These are phyloP conservation scores for Agrocybe praecox DNA, from an alignment of 768 basidiomycete genomes.

Conservation along the genomic window DNA sequence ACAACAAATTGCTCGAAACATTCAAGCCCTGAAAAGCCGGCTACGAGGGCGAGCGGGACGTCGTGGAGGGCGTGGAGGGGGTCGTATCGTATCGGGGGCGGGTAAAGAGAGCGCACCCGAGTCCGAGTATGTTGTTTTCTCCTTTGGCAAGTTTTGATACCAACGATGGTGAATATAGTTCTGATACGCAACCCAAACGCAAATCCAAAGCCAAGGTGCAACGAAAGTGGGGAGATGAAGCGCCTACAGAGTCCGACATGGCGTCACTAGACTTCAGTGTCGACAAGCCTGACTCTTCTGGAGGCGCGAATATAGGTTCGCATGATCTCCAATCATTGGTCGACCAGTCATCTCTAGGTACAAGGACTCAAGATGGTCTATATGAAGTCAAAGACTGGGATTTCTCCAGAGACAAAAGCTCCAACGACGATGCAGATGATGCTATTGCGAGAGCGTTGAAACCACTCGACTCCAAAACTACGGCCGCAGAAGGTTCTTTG, in stretches of 20 bases:
- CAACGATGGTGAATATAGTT: slow-evolving; percentile 34
- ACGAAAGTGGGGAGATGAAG: slow-evolving; percentile 91
- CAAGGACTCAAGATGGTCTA: slow-evolving; percentile 68
- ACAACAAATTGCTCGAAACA: slow-evolving; percentile 90
- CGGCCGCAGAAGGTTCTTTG: slow-evolving; percentile 45
- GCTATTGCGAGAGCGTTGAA: slow-evolving; percentile 64
- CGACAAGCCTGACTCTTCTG: slow-evolving; percentile 48
- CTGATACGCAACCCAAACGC: slow-evolving; percentile 62
- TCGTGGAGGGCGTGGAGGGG: slow-evolving; percentile 53
- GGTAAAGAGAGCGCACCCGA: slow-evolving; percentile 63
- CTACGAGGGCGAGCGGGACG: slow-evolving; percentile 75
- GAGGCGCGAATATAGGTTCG: slow-evolving; percentile 27
- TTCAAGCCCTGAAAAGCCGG: slow-evolving; percentile 85
- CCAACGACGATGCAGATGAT: slow-evolving; percentile 36
- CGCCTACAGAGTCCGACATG: slow-evolving; percentile 86
- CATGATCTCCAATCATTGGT: slow-evolving; percentile 65
- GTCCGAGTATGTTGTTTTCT: slow-evolving; percentile 64
- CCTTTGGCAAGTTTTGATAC: not conserved
- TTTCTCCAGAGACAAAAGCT: slow-evolving; percentile 49
- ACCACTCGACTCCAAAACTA: slow-evolving; percentile 35
- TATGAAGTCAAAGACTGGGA: slow-evolving; percentile 82
- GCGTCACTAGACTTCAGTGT: slow-evolving; percentile 87
- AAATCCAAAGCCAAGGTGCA: slow-evolving; percentile 71
- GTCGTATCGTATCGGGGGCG: slow-evolving; percentile 45
- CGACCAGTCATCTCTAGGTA: slow-evolving; percentile 76